Conservation (phyloP, 148 eudicot genomes). For the Nepenthes gracilis region DNA sequence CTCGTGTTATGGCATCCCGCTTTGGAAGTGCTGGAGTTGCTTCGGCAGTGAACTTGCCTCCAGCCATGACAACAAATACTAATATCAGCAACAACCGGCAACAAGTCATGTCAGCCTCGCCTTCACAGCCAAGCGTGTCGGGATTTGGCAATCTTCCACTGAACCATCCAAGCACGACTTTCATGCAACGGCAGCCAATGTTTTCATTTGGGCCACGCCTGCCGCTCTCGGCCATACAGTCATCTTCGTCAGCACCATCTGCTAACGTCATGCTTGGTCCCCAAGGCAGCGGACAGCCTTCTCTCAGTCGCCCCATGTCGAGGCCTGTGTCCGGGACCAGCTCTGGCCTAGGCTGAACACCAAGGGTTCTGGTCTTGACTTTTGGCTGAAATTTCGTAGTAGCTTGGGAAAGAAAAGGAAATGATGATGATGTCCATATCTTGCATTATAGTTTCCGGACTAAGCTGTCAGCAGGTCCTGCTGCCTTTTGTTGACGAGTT, state of each 20-base stretch:
- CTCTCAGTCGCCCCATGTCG: constrained; percentile 45
- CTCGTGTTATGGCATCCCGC: constrained; percentile 40
- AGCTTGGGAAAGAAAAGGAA: not conserved
- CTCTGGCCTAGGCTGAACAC: constrained; percentile 54
- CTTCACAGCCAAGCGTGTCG: constrained; percentile 47
- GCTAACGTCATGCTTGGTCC: constrained; percentile 40
- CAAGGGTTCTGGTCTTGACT: not conserved
- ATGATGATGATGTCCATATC: not conserved
- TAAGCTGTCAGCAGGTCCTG: too few species aligned
- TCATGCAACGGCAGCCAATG: constrained; percentile 58
- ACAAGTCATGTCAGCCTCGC: constrained; percentile 32
- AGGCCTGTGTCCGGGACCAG: constrained; percentile 59
- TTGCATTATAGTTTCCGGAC: too few species aligned
- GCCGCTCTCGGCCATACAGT: constrained; percentile 72
- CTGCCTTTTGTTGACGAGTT: too few species aligned
- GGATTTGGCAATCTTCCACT: constrained; percentile 47
- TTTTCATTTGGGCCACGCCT: constrained; percentile 71
- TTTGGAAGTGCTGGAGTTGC: constrained; percentile 42
- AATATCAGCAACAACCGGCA: constrained; percentile 37
- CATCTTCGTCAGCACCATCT: constrained; percentile 45
- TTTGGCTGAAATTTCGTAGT: not conserved
- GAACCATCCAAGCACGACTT: constrained; percentile 47
- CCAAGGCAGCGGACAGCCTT: constrained; percentile 44
- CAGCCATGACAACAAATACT: constrained; percentile 24
- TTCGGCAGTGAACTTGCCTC: constrained; percentile 26